Evolutionary conservation across 768 basidiomycete species (phyloP), one percentile per base, ranked within the genome.

Genomic region (Russula virescens): DNA sequence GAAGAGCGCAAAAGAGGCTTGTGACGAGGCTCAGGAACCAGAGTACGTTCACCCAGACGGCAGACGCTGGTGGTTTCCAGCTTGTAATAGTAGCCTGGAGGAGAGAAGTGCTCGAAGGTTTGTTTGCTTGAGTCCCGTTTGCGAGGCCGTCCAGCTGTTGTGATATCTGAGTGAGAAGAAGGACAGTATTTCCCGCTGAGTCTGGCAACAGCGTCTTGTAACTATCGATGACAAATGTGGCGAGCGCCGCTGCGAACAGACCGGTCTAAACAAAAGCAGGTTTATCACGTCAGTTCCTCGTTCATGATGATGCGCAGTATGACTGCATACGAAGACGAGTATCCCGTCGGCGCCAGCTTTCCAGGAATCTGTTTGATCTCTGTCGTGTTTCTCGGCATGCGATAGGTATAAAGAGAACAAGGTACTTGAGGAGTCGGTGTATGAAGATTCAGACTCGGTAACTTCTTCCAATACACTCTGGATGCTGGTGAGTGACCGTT

Each of bases 131-230:
- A 10, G 51, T 53, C 23, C 38, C 55, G 35, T 62, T 64, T 1
- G 46, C 28, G 40, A 59, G 40, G 23, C 54, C 34, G 10, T 48
- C 26, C 9, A 66, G 52, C 23, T 66, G 65, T 4, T 26, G 40
- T 14, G 65, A 66, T 58, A 66, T 66, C 31, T 66, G 63, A 7
- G 57, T 19, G 43, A 66, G 62, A 25, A 65, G 57, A 31, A 26
- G 7, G 51, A 65, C 63, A 4, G 55, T 21, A 16, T 51, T 45
- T 9, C 28, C 28, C 3, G 46, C 57, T 5, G 57, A 40, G 26
- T 66, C 65, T 1, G 65, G 65, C 21, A 49, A 40, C 23, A 66
- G 40, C 0, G 23, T 23, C n/a, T 66, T 66, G 40, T 65, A 66
- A 14, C 64, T 61, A 34, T 66, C 66, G 28, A 61, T 9, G 4